phyloP scores from a whole-genome alignment of 108 stramenopile species.

The Skeletonema potamos region DNA sequence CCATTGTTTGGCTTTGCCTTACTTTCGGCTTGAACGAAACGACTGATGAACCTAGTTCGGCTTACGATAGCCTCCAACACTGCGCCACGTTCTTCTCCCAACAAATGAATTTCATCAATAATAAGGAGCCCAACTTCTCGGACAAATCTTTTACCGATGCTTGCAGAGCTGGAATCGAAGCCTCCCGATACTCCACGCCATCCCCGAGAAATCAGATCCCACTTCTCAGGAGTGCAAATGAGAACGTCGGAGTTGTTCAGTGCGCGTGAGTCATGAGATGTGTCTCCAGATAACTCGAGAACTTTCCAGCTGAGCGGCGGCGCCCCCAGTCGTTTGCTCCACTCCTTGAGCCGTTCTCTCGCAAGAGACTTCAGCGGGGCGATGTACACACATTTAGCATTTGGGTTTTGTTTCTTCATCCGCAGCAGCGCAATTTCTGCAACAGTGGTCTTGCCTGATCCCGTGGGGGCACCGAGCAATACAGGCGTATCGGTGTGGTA shows the following conservation, averaged over 20 bases:
- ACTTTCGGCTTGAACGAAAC: slow-evolving; percentile 44
- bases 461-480: slow-evolving; percentile 97
- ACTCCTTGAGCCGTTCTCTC: slow-evolving; percentile 95
- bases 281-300: slow-evolving; percentile 97
- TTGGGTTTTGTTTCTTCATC: slow-evolving; percentile 75
- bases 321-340: slow-evolving; percentile 81
- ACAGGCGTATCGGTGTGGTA: slow-evolving; percentile 91
- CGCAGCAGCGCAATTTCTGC: slow-evolving; percentile 91
- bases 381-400: slow-evolving; percentile 92
- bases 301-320: slow-evolving; percentile 86
- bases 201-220: slow-evolving; percentile 95
- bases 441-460: slow-evolving; percentile 89
- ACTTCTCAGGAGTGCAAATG: slow-evolving; percentile 99
- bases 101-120: slow-evolving; percentile 99
- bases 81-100: slow-evolving; percentile 98
- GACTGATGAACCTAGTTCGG: slow-evolving; percentile 91
- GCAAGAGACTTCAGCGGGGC: slow-evolving; percentile 98
- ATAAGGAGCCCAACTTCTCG: slow-evolving; percentile 88
- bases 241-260: slow-evolving; percentile 92
- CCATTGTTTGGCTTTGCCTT: slow-evolving; percentile 8
- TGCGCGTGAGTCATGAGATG: slow-evolving; percentile 84
- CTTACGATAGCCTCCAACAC: slow-evolving; percentile 98
- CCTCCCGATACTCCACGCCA: slow-evolving; percentile 75
- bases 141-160: slow-evolving; percentile 60
- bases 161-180: slow-evolving; percentile 42